Percentiles rank a stretch among this genome's conserved stretches.
Conservation (phyloP, 1,284 basidiomycete species). For the Coriolopsis trogii region DNA sequence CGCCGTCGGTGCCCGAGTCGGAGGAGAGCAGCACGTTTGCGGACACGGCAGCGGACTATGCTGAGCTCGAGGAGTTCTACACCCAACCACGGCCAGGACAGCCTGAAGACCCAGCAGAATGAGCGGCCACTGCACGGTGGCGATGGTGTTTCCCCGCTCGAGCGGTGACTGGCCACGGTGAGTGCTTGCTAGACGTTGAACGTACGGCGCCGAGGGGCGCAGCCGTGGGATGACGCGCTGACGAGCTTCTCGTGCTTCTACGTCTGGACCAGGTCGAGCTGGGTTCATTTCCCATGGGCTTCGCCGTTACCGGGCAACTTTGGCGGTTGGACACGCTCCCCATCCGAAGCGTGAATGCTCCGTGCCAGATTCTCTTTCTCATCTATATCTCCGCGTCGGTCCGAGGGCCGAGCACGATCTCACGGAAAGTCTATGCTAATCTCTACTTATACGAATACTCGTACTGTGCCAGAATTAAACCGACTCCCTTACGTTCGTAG, state of each 20-base stretch:
- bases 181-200: too few species aligned
- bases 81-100: not conserved
- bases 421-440: conserved; percentile 2
- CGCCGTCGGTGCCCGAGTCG: conserved; percentile 21
- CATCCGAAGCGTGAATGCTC: too few species aligned
- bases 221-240: conserved; percentile 9
- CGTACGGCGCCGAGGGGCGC: conserved; percentile 1
- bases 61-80: conserved; percentile 11
- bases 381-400: conserved; percentile 7
- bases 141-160: too few species aligned
- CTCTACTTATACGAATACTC: conserved; percentile 1
- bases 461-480: conserved; percentile 3
- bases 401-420: not conserved
- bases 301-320: conserved; percentile 30
- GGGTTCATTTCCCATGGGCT: conserved; percentile 23
- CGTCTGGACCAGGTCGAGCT: conserved; percentile 13
- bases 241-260: conserved; percentile 8
- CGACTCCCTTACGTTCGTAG: conserved; percentile 1
- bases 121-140: not conserved
- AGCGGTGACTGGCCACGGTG: not conserved
- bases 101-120: conserved; percentile 2
- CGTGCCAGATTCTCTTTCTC: conserved; percentile 14
- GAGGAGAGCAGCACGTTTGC: conserved; percentile 9
- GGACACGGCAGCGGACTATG: conserved; percentile 11
- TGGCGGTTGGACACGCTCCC: conserved; percentile 26